Evolutionary conservation across 1,284 basidiomycete genomes (phyloP), one percentile per base, ranked within the genome.

Genomic region (Tylopilus orsonianus): DNA sequence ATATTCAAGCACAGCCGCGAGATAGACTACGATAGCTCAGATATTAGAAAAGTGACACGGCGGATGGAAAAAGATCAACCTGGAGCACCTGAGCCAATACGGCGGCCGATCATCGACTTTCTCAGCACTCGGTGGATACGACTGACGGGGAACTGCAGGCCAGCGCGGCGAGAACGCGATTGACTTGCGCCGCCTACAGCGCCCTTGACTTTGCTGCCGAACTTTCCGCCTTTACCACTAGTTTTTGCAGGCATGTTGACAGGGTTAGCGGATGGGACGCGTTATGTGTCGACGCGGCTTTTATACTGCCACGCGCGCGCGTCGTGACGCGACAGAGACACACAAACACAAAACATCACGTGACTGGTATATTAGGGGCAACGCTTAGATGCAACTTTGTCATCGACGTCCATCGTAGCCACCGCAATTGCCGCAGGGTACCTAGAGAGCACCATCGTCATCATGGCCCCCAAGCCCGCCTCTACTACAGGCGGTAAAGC

Each of bases 151-250:
- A 88, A 83, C 64, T 91, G 90, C 50, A 93, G 81, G 56, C 90
- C 85, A 57, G 89, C 89, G 72, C 87, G 90, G 56, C 85, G 79
- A 40, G 91, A 93, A 56, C 91, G 86, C 37, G 90, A 90, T 59
- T 81, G 74, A 16, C 75, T 68, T 63, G 83, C 85, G 51, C 64
- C 49, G 1, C 59, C 63, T 9, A 67, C 1, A 1, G 1, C 77
- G 54, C 72, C 78, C 67, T 76, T 69, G 18, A 71, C 70, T 65
- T 79, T 81, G 35, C 79, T 75, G 74, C 80, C 75, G 64, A 77
- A 69, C 61, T 78, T 71, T 23, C 49, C 57, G 44, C 71, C 64
- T 54, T 83, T 84, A 46, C 79, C 77, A 23, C 61, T 56, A 27
- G 65, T 8, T 57, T 67, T 73, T 41, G 65, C 58, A 6, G 66